Conservation (phyloP, 23 red algal species). For the Gracilariopsis chorda region DNA sequence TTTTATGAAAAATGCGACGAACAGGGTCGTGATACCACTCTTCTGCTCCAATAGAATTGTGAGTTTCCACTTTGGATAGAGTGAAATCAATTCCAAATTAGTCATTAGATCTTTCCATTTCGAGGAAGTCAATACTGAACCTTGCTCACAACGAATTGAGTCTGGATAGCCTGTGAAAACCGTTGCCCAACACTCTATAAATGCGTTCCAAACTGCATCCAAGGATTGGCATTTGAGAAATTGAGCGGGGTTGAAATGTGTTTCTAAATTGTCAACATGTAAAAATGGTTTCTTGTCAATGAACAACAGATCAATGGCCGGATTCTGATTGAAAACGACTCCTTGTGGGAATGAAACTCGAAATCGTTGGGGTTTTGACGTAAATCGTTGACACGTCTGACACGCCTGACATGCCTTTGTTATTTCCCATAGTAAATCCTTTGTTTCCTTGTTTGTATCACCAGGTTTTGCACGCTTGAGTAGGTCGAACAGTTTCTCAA, state of each 20-base stretch:
- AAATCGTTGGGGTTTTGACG: background rate
- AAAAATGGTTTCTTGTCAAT: conserved; percentile 11
- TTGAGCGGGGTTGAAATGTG: background rate
- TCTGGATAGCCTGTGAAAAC: conserved; percentile 5
- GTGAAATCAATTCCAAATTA: background rate
- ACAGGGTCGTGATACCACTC: no score
- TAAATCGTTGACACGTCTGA: background rate
- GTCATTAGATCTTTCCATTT: background rate
- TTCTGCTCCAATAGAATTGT: no score
- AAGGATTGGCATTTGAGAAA: conserved; percentile 1
- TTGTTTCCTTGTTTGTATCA: background rate
- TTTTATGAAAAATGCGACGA: no score
- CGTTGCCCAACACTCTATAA: conserved; percentile 2
- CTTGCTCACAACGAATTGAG: background rate
- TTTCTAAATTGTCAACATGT: background rate
- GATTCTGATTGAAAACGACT: background rate
- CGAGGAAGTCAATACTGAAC: background rate
- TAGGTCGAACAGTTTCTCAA: background rate
- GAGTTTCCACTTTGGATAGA: background rate
- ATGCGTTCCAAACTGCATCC: background rate
- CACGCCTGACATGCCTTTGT: background rate
- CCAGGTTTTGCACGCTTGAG: background rate
- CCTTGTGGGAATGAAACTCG: background rate
- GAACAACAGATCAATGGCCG: background rate
- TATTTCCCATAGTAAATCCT: background rate